Percentiles rank a stretch among this genome's conserved stretches.
These are phyloP conservation scores for Cyberlindnera sargentensis DNA, from an alignment of 805 yeast genomes.

Conservation along the genomic window DNA sequence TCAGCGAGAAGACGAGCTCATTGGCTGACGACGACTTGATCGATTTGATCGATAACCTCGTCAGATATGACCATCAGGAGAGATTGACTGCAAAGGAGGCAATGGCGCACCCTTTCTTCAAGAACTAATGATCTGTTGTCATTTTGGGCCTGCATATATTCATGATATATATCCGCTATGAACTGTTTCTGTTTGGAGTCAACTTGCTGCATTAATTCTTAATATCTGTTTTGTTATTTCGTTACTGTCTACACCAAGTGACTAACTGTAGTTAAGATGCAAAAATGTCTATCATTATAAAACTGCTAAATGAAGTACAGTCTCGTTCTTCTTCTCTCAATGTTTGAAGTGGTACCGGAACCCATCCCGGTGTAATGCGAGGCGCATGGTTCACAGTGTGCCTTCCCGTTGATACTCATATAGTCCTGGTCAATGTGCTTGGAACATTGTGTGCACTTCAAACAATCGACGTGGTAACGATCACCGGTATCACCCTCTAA, in stretches of 20 bases:
- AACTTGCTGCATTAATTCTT: not conserved
- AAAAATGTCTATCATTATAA: not conserved
- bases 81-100: conserved; percentile 87
- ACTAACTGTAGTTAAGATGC: too few relatives aligned
- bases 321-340: conserved; percentile 24
- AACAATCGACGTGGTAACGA: conserved; percentile 71
- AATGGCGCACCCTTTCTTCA: conserved; percentile 53
- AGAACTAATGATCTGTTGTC: too few relatives aligned
- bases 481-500: conserved; percentile 66
- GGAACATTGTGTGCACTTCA: conserved; percentile 60
- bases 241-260: not conserved
- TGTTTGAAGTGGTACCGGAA: conserved; percentile 2
- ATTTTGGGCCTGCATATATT: too few relatives aligned
- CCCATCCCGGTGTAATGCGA: conserved; percentile 2
- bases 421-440: conserved; percentile 46
- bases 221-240: not conserved
- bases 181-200: too few relatives aligned
- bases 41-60: conserved; percentile 72
- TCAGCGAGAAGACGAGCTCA: conserved; percentile 62
- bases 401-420: conserved; percentile 38
- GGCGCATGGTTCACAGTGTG: conserved; percentile 42
- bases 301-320: conserved; percentile 12
- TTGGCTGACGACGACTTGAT: conserved; percentile 70
- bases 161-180: too few relatives aligned
- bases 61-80: conserved; percentile 83